These are phyloP conservation scores for Tulasnella sp. DNA, from an alignment of 768 basidiomycete species.

Conservation along the genomic window DNA sequence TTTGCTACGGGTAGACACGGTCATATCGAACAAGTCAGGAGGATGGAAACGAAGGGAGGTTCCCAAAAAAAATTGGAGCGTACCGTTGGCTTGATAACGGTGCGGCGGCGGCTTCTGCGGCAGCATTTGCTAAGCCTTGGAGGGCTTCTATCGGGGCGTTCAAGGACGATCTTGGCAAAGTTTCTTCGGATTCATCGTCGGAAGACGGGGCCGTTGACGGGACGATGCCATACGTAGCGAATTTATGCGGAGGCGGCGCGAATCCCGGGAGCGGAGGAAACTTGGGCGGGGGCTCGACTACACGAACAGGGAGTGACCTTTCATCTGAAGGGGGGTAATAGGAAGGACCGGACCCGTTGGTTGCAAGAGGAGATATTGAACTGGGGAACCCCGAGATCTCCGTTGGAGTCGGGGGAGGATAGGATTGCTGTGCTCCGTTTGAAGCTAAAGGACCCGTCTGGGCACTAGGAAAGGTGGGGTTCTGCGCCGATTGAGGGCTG, in stretches of 20 bases:
- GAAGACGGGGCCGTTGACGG: conserved; percentile 76
- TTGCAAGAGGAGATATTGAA: conserved; percentile 20
- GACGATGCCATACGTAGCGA: conserved; percentile 84
- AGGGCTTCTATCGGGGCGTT: conserved; percentile 92
- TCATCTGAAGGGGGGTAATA: conserved; percentile 7
- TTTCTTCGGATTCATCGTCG: conserved; percentile 87
- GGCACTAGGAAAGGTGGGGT: conserved; percentile 21
- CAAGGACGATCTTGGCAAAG: conserved; percentile 70
- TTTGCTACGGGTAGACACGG: conserved; percentile 44
- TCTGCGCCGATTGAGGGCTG: conserved; percentile 24
- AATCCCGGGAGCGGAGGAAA: conserved; percentile 90
- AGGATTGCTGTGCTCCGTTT: neutral
- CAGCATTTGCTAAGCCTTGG: conserved; percentile 89
- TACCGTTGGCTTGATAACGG: conserved; percentile 14
- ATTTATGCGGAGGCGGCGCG: conserved; percentile 57
- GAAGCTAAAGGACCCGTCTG: conserved; percentile 22
- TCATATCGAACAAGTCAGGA: neutral
- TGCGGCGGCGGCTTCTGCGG: conserved; percentile 74
- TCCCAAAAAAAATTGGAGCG: neutral
- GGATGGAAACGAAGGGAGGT: neutral
- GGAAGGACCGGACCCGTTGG: neutral
- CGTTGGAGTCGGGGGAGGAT: conserved; percentile 10
- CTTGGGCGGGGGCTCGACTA: neutral
- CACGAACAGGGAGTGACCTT: conserved; percentile 9
- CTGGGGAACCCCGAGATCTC: conserved; percentile 13